Base-by-base conservation (phyloP, 768 basidiomycete species). In the Cyathus striatus region DNA sequence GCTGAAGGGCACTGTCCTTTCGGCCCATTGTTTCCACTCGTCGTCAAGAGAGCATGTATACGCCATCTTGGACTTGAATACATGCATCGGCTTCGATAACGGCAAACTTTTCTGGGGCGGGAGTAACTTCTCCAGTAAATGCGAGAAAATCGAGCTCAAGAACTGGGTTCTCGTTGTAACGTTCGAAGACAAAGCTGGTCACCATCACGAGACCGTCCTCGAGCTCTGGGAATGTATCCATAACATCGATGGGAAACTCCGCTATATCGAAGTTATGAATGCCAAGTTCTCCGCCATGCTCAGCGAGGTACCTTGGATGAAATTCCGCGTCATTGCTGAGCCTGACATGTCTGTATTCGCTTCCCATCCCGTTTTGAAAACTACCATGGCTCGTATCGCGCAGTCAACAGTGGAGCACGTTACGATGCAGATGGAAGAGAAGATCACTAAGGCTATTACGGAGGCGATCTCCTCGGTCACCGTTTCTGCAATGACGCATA, bases 221-320 rank as follows among this genome's bases (percentile, higher is more conserved):
- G 35, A 36, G 12, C 17, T 36, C 12, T 18, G 35, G 12, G 6
- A 9, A 7, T 6, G 35, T 6, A 10, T 36, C 17, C 35, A 18
- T 18, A 36, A 36, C 17, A 18, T 12, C 12, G 7, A 18, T 18
- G 35, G 35, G 12, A 10, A 6, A 9, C 35, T 36, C 35, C 10
- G 10, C 35, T n/a, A n/a, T n/a, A 9, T 36, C 35, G 17, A 14
- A 9, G 35, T 13, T 9, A 12, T 36, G 13, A 18, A 36, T 18
- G 20, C 13, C 13, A 36, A 36, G 12, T 18, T 36, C 35, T 36
- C 35, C 17, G 20, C 17, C 35, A 36, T 36, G 35, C 35, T 36
- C 9, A 46, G 55, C 46, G 53, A 55, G 33, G 56, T 58, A 6
- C 56, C 56, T 5, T 58, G 56, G 56, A 55, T 58, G 56, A 55